These are phyloP conservation scores for Aspergillus haitiensis DNA, from an alignment of 495 filamentous ascomycete genomes.

Conservation along the genomic window DNA sequence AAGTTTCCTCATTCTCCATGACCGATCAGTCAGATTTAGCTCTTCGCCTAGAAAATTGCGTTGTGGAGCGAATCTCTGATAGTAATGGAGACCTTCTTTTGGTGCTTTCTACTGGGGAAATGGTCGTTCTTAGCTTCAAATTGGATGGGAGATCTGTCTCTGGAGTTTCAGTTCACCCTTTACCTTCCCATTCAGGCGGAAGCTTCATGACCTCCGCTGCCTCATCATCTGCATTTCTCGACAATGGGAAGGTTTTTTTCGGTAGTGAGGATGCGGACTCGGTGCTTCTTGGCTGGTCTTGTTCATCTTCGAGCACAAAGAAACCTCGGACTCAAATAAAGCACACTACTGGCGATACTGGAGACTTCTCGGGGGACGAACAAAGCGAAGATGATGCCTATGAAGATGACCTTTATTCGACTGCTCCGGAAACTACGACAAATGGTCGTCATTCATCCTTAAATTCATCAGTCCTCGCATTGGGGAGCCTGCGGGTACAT, in stretches of 20 bases:
- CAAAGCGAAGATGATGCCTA: constrained; percentile 66
- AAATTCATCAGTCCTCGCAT: constrained; percentile 42
- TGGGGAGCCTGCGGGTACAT: constrained; percentile 72
- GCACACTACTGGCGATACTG: constrained; percentile 46
- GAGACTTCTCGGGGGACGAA: constrained; percentile 46
- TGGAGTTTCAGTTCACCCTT: constrained; percentile 66
- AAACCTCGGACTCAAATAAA: constrained; percentile 51
- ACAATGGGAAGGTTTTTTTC: constrained; percentile 73
- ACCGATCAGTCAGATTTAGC: constrained; percentile 80
- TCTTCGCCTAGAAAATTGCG: constrained; percentile 79
- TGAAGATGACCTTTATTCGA: constrained; percentile 71
- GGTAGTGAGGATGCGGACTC: constrained; percentile 87
- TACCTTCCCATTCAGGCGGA: constrained; percentile 61
- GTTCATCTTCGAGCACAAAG: constrained; percentile 49
- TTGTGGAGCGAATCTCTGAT: constrained; percentile 69
- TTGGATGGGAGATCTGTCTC: constrained; percentile 93
- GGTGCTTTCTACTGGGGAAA: constrained; percentile 72
- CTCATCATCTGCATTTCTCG: constrained; percentile 68
- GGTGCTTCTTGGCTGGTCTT: constrained; percentile 74
- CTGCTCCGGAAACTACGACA: constrained; percentile 36
- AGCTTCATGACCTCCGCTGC: constrained; percentile 59
- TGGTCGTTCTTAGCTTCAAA: constrained; percentile 76
- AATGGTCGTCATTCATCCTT: constrained; percentile 23
- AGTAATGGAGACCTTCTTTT: constrained; percentile 80
- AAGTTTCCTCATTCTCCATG: constrained; percentile 75